A percentile compares a stretch with the other conserved stretches of the same genome.
These are phyloP conservation scores for Isochrysis galbana DNA, from an alignment of 78 protist genomes.

Conservation along the genomic window DNA sequence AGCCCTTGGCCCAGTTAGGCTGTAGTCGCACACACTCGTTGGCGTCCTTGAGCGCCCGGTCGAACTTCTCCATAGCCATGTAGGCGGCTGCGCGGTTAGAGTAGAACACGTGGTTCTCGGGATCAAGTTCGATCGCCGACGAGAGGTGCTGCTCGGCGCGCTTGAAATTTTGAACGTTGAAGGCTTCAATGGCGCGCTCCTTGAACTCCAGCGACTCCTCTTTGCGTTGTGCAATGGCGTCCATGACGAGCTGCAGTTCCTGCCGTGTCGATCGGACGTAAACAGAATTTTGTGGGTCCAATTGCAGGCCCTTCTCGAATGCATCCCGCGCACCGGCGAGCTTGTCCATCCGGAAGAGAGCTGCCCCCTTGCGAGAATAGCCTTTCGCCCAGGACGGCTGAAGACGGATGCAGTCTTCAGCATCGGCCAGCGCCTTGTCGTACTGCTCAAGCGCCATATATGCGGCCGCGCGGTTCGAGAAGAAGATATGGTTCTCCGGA, in stretches of 20 bases:
- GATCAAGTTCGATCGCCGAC: background rate
- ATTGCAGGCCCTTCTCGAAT: slow-evolving; percentile 37
- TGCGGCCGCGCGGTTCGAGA: slow-evolving; percentile 88
- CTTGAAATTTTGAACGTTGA: slow-evolving; percentile 1
- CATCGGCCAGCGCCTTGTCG: slow-evolving; percentile 82
- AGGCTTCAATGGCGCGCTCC: slow-evolving; percentile 21
- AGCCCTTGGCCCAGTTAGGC: slow-evolving; percentile 14
- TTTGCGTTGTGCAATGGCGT: background rate
- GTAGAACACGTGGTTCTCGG: slow-evolving; percentile 2
- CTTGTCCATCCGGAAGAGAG: slow-evolving; percentile 54
- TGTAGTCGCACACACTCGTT: slow-evolving; percentile 7
- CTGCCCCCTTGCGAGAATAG: slow-evolving; percentile 79
- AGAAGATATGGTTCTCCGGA: slow-evolving; percentile 67
- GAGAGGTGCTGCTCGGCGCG: slow-evolving; percentile 6
- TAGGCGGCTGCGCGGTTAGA: slow-evolving; percentile 5
- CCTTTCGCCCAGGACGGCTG: slow-evolving; percentile 92
- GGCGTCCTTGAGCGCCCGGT: background rate
- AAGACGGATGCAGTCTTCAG: slow-evolving; percentile 67
- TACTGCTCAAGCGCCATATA: slow-evolving; percentile 63
- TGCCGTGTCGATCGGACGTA: background rate
- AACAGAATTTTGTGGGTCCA: background rate
- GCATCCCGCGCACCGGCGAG: slow-evolving; percentile 68
- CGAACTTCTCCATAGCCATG: slow-evolving; percentile 18
- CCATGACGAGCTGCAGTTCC: slow-evolving; percentile 9
- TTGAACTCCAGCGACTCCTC: slow-evolving; percentile 15